Evolutionary conservation across 352 stramenopile genomes (phyloP).

Genomic region (Phytophthora pseudosyringae): DNA sequence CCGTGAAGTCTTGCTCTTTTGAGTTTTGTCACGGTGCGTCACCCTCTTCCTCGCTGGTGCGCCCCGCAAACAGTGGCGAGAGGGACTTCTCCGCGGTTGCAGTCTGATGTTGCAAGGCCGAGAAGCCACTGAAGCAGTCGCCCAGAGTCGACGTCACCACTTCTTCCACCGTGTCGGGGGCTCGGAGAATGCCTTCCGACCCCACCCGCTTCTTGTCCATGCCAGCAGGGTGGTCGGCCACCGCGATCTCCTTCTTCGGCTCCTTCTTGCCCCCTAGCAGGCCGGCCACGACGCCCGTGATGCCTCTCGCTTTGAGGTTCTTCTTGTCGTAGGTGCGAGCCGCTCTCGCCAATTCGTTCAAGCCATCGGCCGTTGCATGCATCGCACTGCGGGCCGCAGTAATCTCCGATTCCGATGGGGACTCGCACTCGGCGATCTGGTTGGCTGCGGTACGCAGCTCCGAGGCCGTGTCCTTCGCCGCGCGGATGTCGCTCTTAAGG

Average conservation of each 20-base stretch:
- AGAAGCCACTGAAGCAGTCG: slow-evolving; percentile 36
- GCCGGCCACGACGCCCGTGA: slow-evolving; percentile 17
- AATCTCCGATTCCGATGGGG: slow-evolving; percentile 29
- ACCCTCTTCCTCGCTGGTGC: slow-evolving; percentile 12
- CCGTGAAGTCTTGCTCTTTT: neutral
- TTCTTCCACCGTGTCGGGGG: slow-evolving; percentile 35
- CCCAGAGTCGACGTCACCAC: slow-evolving; percentile 35
- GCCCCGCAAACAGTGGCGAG: slow-evolving; percentile 25
- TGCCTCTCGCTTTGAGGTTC: slow-evolving; percentile 9
- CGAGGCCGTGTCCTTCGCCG: slow-evolving; percentile 20
- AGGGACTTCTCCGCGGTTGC: slow-evolving; percentile 26
- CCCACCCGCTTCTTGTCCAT: slow-evolving; percentile 7
- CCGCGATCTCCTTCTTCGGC: slow-evolving; percentile 3
- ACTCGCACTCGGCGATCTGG: slow-evolving; percentile 26
- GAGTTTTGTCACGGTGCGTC: neutral
- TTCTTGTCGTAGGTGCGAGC: slow-evolving; percentile 40
- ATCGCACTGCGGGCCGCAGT: slow-evolving; percentile 33
- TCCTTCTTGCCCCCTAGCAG: slow-evolving; percentile 17
- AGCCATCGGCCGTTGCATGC: slow-evolving; percentile 31
- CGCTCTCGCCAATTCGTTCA: slow-evolving; percentile 35
- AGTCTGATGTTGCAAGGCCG: slow-evolving; percentile 36
- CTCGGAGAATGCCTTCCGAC: slow-evolving; percentile 28
- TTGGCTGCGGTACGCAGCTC: slow-evolving; percentile 28
- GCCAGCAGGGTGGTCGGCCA: neutral
- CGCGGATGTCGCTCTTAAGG: slow-evolving; percentile 33